Base-by-base conservation (phyloP, 345 rosid genomes). In the Luvunga scandens region DNA sequence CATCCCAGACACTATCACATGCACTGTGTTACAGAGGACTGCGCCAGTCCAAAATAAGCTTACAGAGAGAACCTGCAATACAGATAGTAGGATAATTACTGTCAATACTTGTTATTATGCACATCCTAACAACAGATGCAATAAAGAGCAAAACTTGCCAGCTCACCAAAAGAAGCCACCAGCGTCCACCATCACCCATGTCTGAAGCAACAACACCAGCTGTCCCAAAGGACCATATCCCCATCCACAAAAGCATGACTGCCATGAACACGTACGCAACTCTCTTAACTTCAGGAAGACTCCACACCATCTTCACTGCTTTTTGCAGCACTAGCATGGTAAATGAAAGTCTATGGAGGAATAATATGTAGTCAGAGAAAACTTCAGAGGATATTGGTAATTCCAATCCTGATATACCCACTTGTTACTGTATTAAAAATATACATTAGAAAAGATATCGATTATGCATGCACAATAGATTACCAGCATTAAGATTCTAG, bases 121-220 rank as follows among this genome's bases (percentile, higher is more conserved):
- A 82, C 66, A 6, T 73, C 71, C 69, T 57, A 28, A 63, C 61
- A 65, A 38, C 57, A 71, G 59, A 83, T 66, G 70, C 64, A 85
- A 82, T 76, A 28, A 82, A 82, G 82, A 78, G 77, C 86, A 92
- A 87, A 93, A 92, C 99, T 96, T 92, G 97, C 97, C 98, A 88
- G 92, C 97, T 96, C 99, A 96, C 99, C 98, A 93, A 87, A 88
- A 92, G 97, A 90, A 96, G 97, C 94, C 98, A 96, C 97, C 94
- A 92, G 71, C 94, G 83, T 60, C 88, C 91, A 2, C 84, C 85
- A 79, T 88, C 88, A 7, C 81, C 92, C 88, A 90, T 81, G 83
- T 88, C 86, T 42, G 95, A 96, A 33, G 98, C 97, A 80, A 96
- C 92, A 75, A 94, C 97, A 81, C 98, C 98, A 77, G 97, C 88